Evolutionary conservation across 2,329 filamentous ascomycete genomes (phyloP).

Genomic region (Talaromyces atroroseus): DNA sequence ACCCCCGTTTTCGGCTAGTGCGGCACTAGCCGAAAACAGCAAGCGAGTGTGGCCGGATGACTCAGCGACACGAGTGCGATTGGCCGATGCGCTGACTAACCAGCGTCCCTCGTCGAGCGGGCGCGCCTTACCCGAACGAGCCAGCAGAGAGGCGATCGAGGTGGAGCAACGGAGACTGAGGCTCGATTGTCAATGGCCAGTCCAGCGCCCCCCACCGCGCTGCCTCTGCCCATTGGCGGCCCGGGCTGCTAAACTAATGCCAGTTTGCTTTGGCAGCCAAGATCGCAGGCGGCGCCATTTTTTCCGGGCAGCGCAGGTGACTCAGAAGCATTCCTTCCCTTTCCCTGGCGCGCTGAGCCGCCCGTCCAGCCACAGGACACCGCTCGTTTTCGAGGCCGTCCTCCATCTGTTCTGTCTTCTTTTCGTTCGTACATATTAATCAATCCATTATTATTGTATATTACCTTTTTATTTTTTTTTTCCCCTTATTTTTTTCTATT

Average conservation of each 20-base stretch:
- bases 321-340: background rate
- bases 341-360: background rate
- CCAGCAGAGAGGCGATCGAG: background rate
- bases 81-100: slow-evolving; percentile 1
- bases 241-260: background rate
- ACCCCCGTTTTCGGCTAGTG: slow-evolving; percentile 7
- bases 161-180: background rate
- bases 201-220: background rate
- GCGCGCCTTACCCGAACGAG: background rate
- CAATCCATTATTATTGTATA: background rate
- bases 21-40: background rate
- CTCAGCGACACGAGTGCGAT: background rate
- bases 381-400: background rate
- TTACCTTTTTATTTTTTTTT: background rate
- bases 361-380: background rate
- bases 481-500: background rate
- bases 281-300: background rate
- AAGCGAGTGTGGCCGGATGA: background rate
- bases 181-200: background rate
- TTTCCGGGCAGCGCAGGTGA: background rate
- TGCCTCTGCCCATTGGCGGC: background rate
- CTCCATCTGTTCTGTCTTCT: background rate
- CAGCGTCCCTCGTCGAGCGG: background rate
- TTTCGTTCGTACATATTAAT: background rate
- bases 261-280: background rate